Evolutionary conservation across 768 basidiomycete species (phyloP), one percentile per base, ranked within the genome.

Genomic region (Calocybe cyanea): DNA sequence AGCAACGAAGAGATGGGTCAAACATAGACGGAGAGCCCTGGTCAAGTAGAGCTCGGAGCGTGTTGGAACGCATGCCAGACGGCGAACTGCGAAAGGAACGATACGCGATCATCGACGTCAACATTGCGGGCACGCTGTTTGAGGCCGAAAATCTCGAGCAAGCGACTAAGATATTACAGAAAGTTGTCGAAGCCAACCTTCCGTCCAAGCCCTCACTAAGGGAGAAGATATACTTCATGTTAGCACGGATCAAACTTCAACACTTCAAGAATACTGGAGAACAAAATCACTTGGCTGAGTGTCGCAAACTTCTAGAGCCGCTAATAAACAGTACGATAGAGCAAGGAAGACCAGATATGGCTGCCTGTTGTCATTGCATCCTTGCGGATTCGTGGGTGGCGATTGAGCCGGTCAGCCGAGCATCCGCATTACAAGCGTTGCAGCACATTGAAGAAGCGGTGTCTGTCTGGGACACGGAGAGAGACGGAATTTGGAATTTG

Each of bases 401-500:
- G 7, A 13, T 11, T 7, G 37, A 38, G 7, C 20, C 19, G 14
- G 23, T 18, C 2, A 11, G 23, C 19, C 19, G 11, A 38, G 15
- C 9, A 8, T 38, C 37, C 7, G 37, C 18, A 14, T 21, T 23
- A 3, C 37, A 23, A 11, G 18, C 37, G 11, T 23, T 38, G 4
- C 18, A 21, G 19, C 37, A 38, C 19, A 38, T 38, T 13, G 19
- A 21, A 21, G 37, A 38, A 20, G 37, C 37, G 23, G 37, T 21
- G 23, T 20, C 37, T 21, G 13, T 38, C 8, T 38, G 37, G 37
- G 23, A 21, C 19, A 23, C 37, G 37, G 37, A 38, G 23, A 21
- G 37, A 21, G 37, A 38, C 23, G 37, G 37, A 14, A 38, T 38
- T 7, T 38, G 37, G 37, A 38, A 38, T n/a, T 23, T 38, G 19